Conservation (phyloP, 805 yeast species). For the Candida loeiensis region DNA sequence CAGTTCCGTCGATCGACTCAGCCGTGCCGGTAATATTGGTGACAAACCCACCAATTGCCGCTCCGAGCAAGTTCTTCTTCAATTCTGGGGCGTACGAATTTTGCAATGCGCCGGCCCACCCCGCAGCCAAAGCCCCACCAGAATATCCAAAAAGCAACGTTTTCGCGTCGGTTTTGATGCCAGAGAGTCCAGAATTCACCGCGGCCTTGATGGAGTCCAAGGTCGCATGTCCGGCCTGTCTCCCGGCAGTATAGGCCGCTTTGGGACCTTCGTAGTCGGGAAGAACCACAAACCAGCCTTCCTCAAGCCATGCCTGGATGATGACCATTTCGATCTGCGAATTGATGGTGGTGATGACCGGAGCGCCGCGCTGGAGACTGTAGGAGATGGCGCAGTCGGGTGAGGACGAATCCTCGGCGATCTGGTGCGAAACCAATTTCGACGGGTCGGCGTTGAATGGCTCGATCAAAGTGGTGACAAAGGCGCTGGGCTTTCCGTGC, state of each 20-base stretch:
- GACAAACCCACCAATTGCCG: constrained; percentile 35
- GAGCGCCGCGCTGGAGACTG: constrained; percentile 15
- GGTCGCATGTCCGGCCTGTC: constrained; percentile 27
- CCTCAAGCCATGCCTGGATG: constrained; percentile 13
- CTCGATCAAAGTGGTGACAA: constrained; percentile 26
- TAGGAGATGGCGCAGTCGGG: constrained; percentile 28
- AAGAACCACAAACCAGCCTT: constrained; percentile 32
- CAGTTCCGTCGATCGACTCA: constrained; percentile 20
- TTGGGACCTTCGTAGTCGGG: constrained; percentile 37
- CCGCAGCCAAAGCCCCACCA: constrained; percentile 36
- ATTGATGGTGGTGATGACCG: constrained; percentile 11
- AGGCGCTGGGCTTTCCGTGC: constrained; percentile 24
- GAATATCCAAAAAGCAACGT: constrained; percentile 34
- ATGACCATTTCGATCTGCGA: constrained; percentile 16
- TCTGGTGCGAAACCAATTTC: constrained; percentile 27
- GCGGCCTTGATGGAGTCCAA: constrained; percentile 31
- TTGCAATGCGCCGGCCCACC: constrained; percentile 38
- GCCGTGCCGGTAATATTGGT: constrained; percentile 31
- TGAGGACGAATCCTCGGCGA: constrained; percentile 27
- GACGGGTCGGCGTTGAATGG: constrained; percentile 27
- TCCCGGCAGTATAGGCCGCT: constrained; percentile 30
- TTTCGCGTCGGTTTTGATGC: constrained; percentile 18
- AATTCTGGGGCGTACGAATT: constrained; percentile 36
- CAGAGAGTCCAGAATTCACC: constrained; percentile 13
- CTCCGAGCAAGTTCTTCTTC: constrained; percentile 24